Evolutionary conservation across 2,329 filamentous ascomycete genomes (phyloP).

Genomic region (Cryphonectria japonica): DNA sequence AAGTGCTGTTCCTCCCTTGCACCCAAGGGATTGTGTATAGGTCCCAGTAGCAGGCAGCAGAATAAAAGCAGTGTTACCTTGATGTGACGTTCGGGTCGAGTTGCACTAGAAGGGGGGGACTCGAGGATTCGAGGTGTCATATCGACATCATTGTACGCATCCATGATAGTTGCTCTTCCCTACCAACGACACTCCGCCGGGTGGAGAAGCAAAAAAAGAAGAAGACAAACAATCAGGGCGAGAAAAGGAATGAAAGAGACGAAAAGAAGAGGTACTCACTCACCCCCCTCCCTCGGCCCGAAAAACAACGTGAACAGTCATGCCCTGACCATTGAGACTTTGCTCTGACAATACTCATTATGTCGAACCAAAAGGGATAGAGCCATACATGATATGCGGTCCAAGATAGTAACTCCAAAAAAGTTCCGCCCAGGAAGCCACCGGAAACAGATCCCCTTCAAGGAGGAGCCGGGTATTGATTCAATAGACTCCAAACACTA

Average conservation of each 20-base stretch:
- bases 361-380: not conserved
- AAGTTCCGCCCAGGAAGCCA: not conserved
- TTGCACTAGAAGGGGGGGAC: not conserved
- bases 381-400: not conserved
- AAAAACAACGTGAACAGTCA: not conserved
- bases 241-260: not conserved
- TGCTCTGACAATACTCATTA: not conserved
- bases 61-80: not conserved
- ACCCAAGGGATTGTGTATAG: not conserved
- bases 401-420: not conserved
- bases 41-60: not conserved
- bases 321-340: not conserved
- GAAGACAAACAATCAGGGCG: not conserved
- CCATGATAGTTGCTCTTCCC: not conserved
- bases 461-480: slow-evolving; percentile 35
- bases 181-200: not conserved
- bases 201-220: not conserved
- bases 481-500: slow-evolving; percentile 38
- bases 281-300: too few species aligned
- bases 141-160: not conserved
- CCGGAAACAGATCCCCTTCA: slow-evolving; percentile 18
- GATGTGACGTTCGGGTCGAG: not conserved
- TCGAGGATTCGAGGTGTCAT: not conserved
- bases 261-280: not conserved
- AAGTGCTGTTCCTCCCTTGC: not conserved